A percentile compares a stretch with the other conserved stretches of the same genome.
Evolutionary conservation across 345 rosid species (phyloP).

Genomic region (Salix dunnii): DNA sequence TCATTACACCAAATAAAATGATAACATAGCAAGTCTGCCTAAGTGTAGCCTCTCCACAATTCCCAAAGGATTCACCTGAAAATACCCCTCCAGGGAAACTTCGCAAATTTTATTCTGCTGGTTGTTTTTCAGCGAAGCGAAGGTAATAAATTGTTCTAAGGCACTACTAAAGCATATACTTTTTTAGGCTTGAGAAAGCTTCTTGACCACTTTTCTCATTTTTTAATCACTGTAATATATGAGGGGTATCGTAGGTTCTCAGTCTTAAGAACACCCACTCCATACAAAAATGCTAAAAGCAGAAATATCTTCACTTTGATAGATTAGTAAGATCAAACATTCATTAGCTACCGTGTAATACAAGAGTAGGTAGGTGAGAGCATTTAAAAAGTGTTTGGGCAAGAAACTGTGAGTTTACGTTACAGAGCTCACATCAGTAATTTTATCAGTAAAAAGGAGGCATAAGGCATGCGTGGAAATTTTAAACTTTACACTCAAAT

Average conservation of each 20-base stretch:
- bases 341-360: not conserved
- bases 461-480: conserved; percentile 14
- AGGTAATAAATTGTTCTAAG: not conserved
- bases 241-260: not conserved
- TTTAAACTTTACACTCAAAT: not conserved
- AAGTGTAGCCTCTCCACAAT: not conserved
- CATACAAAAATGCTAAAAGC: not conserved
- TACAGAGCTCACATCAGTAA: not conserved
- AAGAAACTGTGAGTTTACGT: not conserved
- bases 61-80: too few species aligned
- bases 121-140: not conserved
- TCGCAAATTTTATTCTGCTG: not conserved
- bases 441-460: conserved; percentile 1
- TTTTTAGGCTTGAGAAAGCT: not conserved
- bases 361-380: not conserved
- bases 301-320: not conserved
- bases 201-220: not conserved
- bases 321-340: not conserved
- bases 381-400: not conserved
- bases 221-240: not conserved
- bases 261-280: not conserved
- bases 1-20: not conserved
- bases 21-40: not conserved
- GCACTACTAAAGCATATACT: too few species aligned
- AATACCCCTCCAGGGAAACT: not conserved